phyloP scores from a whole-genome alignment of 2,329 filamentous ascomycete genomes.

The Alternaria panax region DNA sequence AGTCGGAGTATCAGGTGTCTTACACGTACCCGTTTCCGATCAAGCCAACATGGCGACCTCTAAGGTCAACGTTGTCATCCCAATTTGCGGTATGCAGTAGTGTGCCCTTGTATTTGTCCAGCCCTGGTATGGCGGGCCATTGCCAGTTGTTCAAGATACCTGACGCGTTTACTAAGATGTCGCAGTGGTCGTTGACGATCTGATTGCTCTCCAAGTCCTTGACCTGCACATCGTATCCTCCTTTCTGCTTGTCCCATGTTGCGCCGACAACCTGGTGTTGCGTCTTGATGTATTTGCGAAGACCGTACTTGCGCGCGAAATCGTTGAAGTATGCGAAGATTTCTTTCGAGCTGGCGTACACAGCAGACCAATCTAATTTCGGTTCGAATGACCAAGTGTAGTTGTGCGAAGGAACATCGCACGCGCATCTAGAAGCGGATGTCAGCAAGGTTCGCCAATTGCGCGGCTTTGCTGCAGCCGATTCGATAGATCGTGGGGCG shows the following conservation, averaged over 20 bases:
- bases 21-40: slow-evolving; percentile 57
- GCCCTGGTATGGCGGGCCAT: slow-evolving; percentile 62
- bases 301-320: slow-evolving; percentile 52
- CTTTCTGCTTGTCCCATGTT: slow-evolving; percentile 48
- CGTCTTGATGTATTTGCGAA: slow-evolving; percentile 49
- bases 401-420: slow-evolving; percentile 61
- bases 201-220: slow-evolving; percentile 39
- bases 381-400: slow-evolving; percentile 62
- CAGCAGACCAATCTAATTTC: slow-evolving; percentile 53
- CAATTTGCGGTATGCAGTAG: slow-evolving; percentile 65
- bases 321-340: slow-evolving; percentile 55
- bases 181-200: slow-evolving; percentile 52
- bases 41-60: slow-evolving; percentile 59
- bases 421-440: slow-evolving; percentile 49
- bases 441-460: slow-evolving; percentile 16
- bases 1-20: neutral
- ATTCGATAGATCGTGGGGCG: slow-evolving; percentile 7
- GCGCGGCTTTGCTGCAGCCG: neutral
- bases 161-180: slow-evolving; percentile 58
- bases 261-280: slow-evolving; percentile 45
- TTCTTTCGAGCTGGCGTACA: slow-evolving; percentile 54
- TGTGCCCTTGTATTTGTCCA: slow-evolving; percentile 60
- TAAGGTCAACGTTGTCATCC: slow-evolving; percentile 60
- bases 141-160: slow-evolving; percentile 62
- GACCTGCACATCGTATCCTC: slow-evolving; percentile 48